A percentile compares a stretch with the other conserved stretches of the same genome.
phyloP scores from a whole-genome alignment of 495 filamentous ascomycete genomes.

The Pyrenula massariospora region DNA sequence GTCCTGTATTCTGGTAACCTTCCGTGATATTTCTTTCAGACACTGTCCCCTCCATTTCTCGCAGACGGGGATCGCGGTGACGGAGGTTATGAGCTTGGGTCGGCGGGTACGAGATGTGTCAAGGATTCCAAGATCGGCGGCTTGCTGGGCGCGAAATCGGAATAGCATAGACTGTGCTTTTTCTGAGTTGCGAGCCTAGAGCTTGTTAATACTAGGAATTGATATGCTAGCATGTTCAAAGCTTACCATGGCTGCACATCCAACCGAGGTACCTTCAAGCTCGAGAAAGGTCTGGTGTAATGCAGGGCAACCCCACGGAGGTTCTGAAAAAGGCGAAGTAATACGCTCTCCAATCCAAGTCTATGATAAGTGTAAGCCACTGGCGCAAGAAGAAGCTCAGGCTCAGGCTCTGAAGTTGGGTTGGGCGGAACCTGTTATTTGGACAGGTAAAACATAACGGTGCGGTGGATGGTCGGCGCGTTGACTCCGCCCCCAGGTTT shows the following conservation, averaged over 20 bases:
- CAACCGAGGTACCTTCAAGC: background rate
- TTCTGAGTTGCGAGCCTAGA: slow-evolving; percentile 74
- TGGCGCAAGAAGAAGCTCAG: no score
- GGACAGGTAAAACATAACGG: no score
- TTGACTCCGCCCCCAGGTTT: background rate
- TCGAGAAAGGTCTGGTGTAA: background rate
- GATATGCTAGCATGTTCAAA: background rate
- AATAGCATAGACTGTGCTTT: slow-evolving; percentile 99
- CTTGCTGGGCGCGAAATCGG: slow-evolving; percentile 96
- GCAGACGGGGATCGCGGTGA: slow-evolving; percentile 72
- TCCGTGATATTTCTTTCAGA: slow-evolving; percentile 92
- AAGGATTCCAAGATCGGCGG: slow-evolving; percentile 90
- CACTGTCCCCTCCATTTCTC: slow-evolving; percentile 99
- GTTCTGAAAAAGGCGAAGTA: no score
- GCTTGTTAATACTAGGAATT: background rate
- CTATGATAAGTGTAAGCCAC: no score
- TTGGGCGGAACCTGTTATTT: no score
- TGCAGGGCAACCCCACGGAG: no score
- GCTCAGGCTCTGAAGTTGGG: no score
- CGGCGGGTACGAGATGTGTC: slow-evolving; percentile 83
- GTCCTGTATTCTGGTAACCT: slow-evolving; percentile 92
- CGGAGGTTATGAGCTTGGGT: slow-evolving; percentile 76
- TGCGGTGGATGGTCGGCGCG: no score
- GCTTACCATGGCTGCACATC: background rate
- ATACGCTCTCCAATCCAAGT: no score